Conservation (phyloP, 768 basidiomycete species). For the Tulasnella sp. region DNA sequence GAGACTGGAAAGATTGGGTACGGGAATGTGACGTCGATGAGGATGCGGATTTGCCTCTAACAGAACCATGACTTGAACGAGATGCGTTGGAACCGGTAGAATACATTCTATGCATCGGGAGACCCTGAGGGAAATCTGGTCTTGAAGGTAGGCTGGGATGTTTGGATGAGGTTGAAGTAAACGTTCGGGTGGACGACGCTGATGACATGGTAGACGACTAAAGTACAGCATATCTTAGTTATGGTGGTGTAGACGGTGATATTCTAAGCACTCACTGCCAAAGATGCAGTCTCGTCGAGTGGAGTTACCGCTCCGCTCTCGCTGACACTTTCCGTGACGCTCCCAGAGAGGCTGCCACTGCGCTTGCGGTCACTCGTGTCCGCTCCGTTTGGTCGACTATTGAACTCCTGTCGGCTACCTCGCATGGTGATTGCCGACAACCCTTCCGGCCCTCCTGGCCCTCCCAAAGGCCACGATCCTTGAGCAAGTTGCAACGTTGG, state of each 20-base stretch:
- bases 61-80: constrained; percentile 23
- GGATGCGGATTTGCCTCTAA: constrained; percentile 23
- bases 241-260: not conserved
- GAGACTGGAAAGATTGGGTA: constrained; percentile 29
- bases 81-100: constrained; percentile 24
- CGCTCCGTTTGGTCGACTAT: constrained; percentile 50
- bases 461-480: constrained; percentile 18
- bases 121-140: constrained; percentile 87
- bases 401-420: constrained; percentile 44
- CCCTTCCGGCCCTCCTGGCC: constrained; percentile 14
- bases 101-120: constrained; percentile 41
- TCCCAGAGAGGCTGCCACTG: constrained; percentile 32
- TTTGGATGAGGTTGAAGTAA: constrained; percentile 74
- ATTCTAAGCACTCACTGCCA: constrained; percentile 60
- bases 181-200: constrained; percentile 77
- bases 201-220: constrained; percentile 48
- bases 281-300: constrained; percentile 76
- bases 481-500: not conserved
- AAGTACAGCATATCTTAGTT: not conserved
- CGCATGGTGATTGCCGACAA: constrained; percentile 10
- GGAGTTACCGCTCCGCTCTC: constrained; percentile 59
- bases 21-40: constrained; percentile 32
- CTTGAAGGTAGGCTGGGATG: constrained; percentile 73
- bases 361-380: constrained; percentile 20
- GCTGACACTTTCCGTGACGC: constrained; percentile 33